Evolutionary conservation across 306 rosid genomes (phyloP).

Genomic region (Acmispon strigosus): DNA sequence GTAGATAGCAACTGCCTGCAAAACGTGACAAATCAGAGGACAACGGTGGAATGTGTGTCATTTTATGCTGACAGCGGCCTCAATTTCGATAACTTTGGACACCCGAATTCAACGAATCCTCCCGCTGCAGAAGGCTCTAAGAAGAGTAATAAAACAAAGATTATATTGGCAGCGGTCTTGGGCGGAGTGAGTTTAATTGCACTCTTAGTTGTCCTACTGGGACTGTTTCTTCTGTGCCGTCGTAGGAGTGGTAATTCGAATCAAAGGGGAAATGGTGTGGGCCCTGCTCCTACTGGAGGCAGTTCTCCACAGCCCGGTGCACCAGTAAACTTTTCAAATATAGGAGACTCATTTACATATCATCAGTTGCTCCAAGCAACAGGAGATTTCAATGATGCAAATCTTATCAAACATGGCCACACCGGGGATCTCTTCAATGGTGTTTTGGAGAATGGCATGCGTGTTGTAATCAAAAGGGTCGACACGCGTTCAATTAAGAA

Average conservation of each 20-base stretch:
- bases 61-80: conserved; percentile 67
- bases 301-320: conserved; percentile 45
- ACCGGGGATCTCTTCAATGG: conserved; percentile 81
- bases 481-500: conserved; percentile 44
- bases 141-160: conserved; percentile 49
- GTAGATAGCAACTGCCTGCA: conserved; percentile 62
- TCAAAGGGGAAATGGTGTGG: conserved; percentile 51
- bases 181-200: conserved; percentile 63
- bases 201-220: conserved; percentile 33
- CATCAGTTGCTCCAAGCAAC: conserved; percentile 81
- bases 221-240: conserved; percentile 29
- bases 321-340: conserved; percentile 40
- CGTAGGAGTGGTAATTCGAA: conserved; percentile 34
- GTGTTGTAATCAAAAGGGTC: conserved; percentile 62
- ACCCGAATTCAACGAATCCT: conserved; percentile 34
- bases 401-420: conserved; percentile 73
- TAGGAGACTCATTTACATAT: conserved; percentile 67
- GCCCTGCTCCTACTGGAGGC: conserved; percentile 46
- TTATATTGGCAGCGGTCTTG: conserved; percentile 65
- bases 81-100: conserved; percentile 59
- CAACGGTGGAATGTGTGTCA: conserved; percentile 40
- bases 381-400: conserved; percentile 50
- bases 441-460: conserved; percentile 65
- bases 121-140: conserved; percentile 21
- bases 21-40: conserved; percentile 51